These are phyloP conservation scores for Venturia oleaginea DNA, from an alignment of 2,329 filamentous ascomycete genomes.

Conservation along the genomic window DNA sequence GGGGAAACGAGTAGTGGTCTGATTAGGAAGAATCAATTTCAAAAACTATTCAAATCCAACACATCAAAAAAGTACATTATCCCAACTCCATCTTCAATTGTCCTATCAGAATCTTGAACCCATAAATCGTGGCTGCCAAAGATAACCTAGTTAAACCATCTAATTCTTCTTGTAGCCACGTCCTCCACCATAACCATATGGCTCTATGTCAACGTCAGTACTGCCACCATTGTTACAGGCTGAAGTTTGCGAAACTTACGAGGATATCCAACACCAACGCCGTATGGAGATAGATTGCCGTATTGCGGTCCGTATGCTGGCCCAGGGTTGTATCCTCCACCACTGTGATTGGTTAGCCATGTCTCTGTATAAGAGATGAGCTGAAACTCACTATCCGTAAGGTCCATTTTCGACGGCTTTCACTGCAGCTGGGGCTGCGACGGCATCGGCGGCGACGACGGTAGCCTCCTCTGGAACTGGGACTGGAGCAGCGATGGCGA, in stretches of 20 bases:
- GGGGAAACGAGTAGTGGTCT: not conserved
- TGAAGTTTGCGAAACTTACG: not conserved
- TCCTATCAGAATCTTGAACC: not conserved
- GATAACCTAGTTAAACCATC: not conserved
- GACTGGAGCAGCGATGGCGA: constrained; percentile 4
- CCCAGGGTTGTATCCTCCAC: constrained; percentile 1
- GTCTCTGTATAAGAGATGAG: not conserved
- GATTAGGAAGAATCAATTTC: not conserved
- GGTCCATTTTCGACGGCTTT: not conserved
- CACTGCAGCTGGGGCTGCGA: not conserved
- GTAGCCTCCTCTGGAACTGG: constrained; percentile 1
- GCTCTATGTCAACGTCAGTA: not conserved
- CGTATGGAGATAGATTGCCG: not conserved
- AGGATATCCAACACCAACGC: not conserved
- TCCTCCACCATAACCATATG: not conserved
- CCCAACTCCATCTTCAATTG: not conserved
- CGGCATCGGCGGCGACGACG: not conserved
- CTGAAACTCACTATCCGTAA: not conserved
- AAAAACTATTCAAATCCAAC: not conserved
- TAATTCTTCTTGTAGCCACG: constrained; percentile 5
- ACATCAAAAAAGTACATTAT: not conserved
- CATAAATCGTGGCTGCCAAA: not conserved
- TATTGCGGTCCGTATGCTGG: not conserved
- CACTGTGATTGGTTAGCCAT: not conserved
- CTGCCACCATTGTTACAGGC: not conserved